Conservation (phyloP, 1,284 basidiomycete genomes). For the Tilletia horrida region DNA sequence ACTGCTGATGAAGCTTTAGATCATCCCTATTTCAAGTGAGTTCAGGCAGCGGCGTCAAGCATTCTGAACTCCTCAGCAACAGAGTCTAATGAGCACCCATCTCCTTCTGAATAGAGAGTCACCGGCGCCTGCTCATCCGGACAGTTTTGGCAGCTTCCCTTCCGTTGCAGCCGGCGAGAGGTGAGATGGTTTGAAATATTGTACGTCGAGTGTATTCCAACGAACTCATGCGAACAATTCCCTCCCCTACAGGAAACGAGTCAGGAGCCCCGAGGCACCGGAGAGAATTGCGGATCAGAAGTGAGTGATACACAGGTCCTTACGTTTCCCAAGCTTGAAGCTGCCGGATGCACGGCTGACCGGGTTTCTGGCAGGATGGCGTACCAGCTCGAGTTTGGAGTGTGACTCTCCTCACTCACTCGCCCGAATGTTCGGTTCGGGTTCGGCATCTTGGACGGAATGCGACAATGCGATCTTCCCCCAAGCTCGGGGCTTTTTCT, state of each 20-base stretch:
- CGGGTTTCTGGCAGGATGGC: conserved; percentile 16
- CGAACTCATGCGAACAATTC: background rate
- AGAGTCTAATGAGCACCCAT: too few relatives aligned
- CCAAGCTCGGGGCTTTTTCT: too few relatives aligned
- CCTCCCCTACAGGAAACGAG: conserved; percentile 15
- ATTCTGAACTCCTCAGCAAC: too few relatives aligned
- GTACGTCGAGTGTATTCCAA: background rate
- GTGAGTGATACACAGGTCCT: background rate
- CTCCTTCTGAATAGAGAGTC: conserved; percentile 62
- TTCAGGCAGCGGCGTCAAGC: background rate
- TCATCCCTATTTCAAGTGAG: conserved; percentile 75
- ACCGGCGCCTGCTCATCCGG: conserved; percentile 93
- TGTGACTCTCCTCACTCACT: too few relatives aligned
- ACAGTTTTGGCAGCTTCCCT: conserved; percentile 92
- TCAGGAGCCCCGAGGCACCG: conserved; percentile 1
- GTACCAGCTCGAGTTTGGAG: conserved; percentile 27
- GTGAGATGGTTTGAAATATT: conserved; percentile 7
- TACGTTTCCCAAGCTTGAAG: too few relatives aligned
- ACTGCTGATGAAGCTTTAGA: conserved; percentile 80
- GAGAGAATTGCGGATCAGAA: background rate
- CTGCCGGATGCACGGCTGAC: background rate
- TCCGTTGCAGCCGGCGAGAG: conserved; percentile 94
- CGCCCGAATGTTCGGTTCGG: too few relatives aligned
- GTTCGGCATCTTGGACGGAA: too few relatives aligned
- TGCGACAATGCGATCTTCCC: too few relatives aligned